A percentile compares a stretch with the other conserved stretches of the same genome.
Evolutionary conservation across 2,329 filamentous ascomycete genomes (phyloP).

Genomic region (Volutella citrinella): DNA sequence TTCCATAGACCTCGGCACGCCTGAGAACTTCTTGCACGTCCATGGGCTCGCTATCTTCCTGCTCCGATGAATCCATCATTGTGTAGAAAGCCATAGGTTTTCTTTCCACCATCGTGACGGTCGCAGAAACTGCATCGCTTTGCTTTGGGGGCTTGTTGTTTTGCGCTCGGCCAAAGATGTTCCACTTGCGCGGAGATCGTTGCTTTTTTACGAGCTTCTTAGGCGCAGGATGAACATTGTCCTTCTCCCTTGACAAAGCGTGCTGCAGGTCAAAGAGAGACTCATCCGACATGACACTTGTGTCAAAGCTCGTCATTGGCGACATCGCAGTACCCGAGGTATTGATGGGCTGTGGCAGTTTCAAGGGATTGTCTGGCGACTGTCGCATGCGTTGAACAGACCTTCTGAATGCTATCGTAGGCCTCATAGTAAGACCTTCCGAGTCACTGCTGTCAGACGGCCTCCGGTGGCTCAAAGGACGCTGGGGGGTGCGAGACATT

Average conservation of each 20-base stretch:
- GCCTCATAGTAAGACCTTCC: constrained; percentile 44
- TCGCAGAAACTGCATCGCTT: constrained; percentile 41
- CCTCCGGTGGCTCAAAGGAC: constrained; percentile 29
- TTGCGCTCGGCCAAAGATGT: constrained; percentile 58
- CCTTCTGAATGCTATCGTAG: constrained; percentile 52
- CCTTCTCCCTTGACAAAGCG: constrained; percentile 31
- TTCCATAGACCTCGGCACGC: constrained; percentile 41
- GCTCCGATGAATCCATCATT: constrained; percentile 58
- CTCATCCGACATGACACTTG: constrained; percentile 56
- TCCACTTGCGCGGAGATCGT: constrained; percentile 60
- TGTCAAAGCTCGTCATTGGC: constrained; percentile 55
- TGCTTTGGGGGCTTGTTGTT: constrained; percentile 39
- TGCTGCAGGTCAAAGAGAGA: constrained; percentile 43
- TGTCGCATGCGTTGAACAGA: constrained; percentile 51
- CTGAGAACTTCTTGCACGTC: constrained; percentile 46
- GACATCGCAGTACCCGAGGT: constrained; percentile 42
- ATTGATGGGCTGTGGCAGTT: constrained; percentile 52
- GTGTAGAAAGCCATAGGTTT: constrained; percentile 59
- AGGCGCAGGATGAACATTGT: constrained; percentile 28
- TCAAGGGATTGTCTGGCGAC: constrained; percentile 42
- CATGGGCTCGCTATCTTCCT: constrained; percentile 43
- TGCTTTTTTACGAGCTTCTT: constrained; percentile 56
- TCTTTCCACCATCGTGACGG: constrained; percentile 46
- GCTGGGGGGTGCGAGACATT: constrained; percentile 37
- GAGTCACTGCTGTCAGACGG: constrained; percentile 58